Base-by-base conservation (phyloP, 2,329 filamentous ascomycete species). In the Sporothrix curviconia region DNA sequence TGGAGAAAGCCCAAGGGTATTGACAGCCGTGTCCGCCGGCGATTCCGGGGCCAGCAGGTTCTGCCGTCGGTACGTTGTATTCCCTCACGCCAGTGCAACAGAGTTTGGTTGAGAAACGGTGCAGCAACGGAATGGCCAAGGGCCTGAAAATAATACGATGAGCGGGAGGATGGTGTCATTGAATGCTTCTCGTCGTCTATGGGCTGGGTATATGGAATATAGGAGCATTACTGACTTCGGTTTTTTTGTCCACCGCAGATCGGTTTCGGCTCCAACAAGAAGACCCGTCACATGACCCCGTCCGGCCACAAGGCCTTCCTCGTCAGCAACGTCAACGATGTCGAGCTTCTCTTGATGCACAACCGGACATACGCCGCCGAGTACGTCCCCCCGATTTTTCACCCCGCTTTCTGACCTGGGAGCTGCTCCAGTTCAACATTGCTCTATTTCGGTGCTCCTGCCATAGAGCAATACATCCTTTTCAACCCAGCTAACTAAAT, bases 1-100 rank as follows among this genome's bases (percentile, higher is more conserved):
- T 99, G 94, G 94, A 62, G 94, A 81, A 99, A 97, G 85, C 94
- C 94, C 69, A 99, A 99, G 90, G 94, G 94, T 90, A 99, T 99
- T 79, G 94, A 99, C 61, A 95, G 92, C 83, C 83, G 89, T 72
- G 92, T 99, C 75, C 89, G 94, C 76, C 86, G 94, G 84, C 90
- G 94, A 69, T 99, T 99, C 85, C 91, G 90, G 80, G 90, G 94
- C 73, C 90, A 89, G 80, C 87, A 88, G 78, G 85, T 86, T 73
- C 97, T 99, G 92, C 94, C 94, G 79, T 95, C 91, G 83, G 92
- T 96, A 92, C 75, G 90, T 85, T 66, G 14, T 53, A 42, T 52
- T 39, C 44, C 30, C 12, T n/a, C 36, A 14, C 6, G 4, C 4
- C 6, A 37, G 15, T 37, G 9, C 15, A 14, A n/a, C n/a, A n/a